Conservation (phyloP, 768 basidiomycete genomes). For the Agaricus sinodeliciosus region DNA sequence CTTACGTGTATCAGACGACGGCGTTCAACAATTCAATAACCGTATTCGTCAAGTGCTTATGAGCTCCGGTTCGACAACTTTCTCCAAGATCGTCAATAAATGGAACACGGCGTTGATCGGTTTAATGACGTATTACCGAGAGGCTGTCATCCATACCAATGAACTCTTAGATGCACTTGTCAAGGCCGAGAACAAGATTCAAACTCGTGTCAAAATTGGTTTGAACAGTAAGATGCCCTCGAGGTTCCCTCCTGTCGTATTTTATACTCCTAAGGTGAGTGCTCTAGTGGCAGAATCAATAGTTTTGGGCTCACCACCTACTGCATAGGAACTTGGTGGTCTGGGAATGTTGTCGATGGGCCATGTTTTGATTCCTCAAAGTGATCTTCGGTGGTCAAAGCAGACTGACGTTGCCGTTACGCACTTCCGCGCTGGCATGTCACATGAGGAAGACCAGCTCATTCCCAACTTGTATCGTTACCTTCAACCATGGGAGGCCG, state of each 20-base stretch:
- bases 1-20: slow-evolving; percentile 94
- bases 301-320: not conserved
- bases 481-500: slow-evolving; percentile 95
- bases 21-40: slow-evolving; percentile 96
- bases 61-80: slow-evolving; percentile 98
- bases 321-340: slow-evolving; percentile 79
- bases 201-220: slow-evolving; percentile 99
- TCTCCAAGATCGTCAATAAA: slow-evolving; percentile 98
- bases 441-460: slow-evolving; percentile 88
- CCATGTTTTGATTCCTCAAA: slow-evolving; percentile 96
- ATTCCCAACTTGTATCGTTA: slow-evolving; percentile 98
- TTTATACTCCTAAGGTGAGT: slow-evolving; percentile 86
- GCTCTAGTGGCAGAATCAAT: not conserved
- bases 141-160: slow-evolving; percentile 96
- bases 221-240: slow-evolving; percentile 99
- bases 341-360: slow-evolving; percentile 99
- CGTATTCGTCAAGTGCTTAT: slow-evolving; percentile 94
- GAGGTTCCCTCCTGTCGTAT: slow-evolving; percentile 94
- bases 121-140: slow-evolving; percentile 96
- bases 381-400: slow-evolving; percentile 95
- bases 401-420: slow-evolving; percentile 91
- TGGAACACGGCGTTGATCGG: slow-evolving; percentile 97
- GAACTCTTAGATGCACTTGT: slow-evolving; percentile 94
- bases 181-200: slow-evolving; percentile 99
- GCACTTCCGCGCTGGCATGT: slow-evolving; percentile 96